Evolutionary conservation across 352 stramenopile species (phyloP).

Genomic region (Globisporangium perplexum): DNA sequence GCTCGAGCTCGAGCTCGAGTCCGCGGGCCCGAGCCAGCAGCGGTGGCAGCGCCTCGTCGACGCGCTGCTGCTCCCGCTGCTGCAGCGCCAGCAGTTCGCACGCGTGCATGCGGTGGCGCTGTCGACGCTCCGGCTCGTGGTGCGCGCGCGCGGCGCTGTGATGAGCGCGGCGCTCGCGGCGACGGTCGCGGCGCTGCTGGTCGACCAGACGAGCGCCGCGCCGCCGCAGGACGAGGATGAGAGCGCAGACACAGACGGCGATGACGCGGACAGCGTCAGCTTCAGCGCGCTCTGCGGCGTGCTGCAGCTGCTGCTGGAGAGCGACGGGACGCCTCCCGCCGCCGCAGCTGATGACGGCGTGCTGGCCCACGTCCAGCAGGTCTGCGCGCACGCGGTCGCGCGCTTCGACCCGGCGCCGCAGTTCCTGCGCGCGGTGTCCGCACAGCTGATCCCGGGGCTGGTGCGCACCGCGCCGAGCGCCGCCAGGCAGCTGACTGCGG

Average conservation of each 20-base stretch:
- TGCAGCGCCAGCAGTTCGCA: conserved; percentile 18
- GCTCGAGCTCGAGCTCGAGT: not conserved
- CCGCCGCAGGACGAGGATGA: not conserved
- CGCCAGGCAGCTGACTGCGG: conserved; percentile 13
- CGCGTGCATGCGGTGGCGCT: conserved; percentile 25
- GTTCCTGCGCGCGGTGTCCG: conserved; percentile 37
- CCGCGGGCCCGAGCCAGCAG: not conserved
- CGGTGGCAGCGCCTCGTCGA: conserved; percentile 5
- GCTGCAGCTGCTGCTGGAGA: conserved; percentile 33
- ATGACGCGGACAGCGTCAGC: conserved; percentile 12
- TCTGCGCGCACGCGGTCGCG: conserved; percentile 37
- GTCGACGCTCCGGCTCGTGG: conserved; percentile 19
- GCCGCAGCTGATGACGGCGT: conserved; percentile 2
- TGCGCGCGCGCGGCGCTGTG: conserved; percentile 3
- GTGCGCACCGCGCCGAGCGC: conserved; percentile 13
- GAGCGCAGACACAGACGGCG: conserved; percentile 4
- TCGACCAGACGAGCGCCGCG: not conserved
- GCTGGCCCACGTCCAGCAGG: conserved; percentile 13
- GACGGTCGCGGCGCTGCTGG: conserved; percentile 7
- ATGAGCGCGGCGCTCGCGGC: conserved; percentile 10
- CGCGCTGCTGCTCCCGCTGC: conserved; percentile 26
- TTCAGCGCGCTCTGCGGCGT: conserved; percentile 45
- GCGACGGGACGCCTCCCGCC: not conserved
- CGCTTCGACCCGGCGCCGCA: conserved; percentile 29
- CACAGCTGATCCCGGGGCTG: conserved; percentile 42